phyloP scores from a whole-genome alignment of 768 basidiomycete species.

The Tylopilus subfusipes region DNA sequence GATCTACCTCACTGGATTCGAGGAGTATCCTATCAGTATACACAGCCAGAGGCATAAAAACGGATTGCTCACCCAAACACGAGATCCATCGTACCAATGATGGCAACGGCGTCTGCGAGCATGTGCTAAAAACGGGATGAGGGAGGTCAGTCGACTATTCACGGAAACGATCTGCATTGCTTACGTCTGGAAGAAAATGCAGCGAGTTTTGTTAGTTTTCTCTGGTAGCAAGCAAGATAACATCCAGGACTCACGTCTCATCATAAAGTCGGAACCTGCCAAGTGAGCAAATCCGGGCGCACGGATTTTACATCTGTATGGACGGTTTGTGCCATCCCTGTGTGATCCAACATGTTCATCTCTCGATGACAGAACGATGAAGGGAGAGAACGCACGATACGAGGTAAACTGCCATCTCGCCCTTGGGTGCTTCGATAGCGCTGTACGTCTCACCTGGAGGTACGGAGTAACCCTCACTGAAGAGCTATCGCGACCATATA shows the following conservation, averaged over 20 bases:
- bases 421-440: constrained; percentile 98
- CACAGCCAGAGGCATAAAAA: neutral
- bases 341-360: neutral
- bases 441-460: constrained; percentile 95
- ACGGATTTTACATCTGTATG: constrained; percentile 96
- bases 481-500: constrained; percentile 52
- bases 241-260: constrained; percentile 64
- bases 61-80: constrained; percentile 79
- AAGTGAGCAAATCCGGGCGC: constrained; percentile 96
- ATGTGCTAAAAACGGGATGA: constrained; percentile 60
- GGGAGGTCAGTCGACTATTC: constrained; percentile 12
- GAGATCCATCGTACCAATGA: constrained; percentile 98
- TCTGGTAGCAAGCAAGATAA: neutral
- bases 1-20: constrained; percentile 29
- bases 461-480: constrained; percentile 95
- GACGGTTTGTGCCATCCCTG: constrained; percentile 92
- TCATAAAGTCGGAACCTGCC: constrained; percentile 97
- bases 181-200: constrained; percentile 37
- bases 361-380: neutral
- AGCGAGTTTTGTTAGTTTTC: constrained; percentile 1
- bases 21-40: neutral
- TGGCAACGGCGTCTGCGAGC: constrained; percentile 91
- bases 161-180: constrained; percentile 4
- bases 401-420: constrained; percentile 98
- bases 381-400: constrained; percentile 66